Base-by-base conservation (phyloP, 164 flowering plant genomes). In the Nymphaea thermarum region DNA sequence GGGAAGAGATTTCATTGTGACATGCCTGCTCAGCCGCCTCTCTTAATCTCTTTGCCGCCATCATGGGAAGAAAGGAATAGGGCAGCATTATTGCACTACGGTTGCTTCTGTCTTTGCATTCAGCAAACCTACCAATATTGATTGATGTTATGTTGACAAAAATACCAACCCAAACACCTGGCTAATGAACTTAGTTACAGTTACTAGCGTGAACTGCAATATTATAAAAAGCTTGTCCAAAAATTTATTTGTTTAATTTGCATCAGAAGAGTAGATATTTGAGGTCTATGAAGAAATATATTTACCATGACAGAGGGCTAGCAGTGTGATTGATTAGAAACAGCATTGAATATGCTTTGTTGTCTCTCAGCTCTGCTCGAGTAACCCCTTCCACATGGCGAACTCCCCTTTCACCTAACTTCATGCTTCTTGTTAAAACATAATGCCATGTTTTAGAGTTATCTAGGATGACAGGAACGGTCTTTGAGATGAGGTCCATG, bases 311-410 rank as follows among this genome's bases (percentile, higher is more conserved):
- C 44, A 94, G 87, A 77, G 89, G 96, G 81, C 85, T 94, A 55
- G 99, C 98, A 65, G 99, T 91, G 76, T 97, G 87, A 69, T 94
- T 91, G 17, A 94, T 81, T 66, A 94, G 88, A 80, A 94, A 78
- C 67, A 88, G 77, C 76, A 84, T 87, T 44, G 86, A 79, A 74
- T 85, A 91, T 43, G n/a, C 78, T 62, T 65, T 75, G 51, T 78
- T 73, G 17, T 83, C 85, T 70, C 78, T 85, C 66, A 94, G 92
- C 71, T 86, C 82, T 63, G 62, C 62, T 60, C 98, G 84, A 68
- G 71, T 82, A 65, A 85, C 70, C 70, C 89, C 85, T 80, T 82
- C 78, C 42, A 91, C 91, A 80, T 94, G 88, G 41, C 87, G 92
- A 59, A 81, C 76, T 42, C 96, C 96, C 78, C 92, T 82, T 61